Base-by-base conservation (phyloP, 129 eudicot genomes). In the Logfia minima region DNA sequence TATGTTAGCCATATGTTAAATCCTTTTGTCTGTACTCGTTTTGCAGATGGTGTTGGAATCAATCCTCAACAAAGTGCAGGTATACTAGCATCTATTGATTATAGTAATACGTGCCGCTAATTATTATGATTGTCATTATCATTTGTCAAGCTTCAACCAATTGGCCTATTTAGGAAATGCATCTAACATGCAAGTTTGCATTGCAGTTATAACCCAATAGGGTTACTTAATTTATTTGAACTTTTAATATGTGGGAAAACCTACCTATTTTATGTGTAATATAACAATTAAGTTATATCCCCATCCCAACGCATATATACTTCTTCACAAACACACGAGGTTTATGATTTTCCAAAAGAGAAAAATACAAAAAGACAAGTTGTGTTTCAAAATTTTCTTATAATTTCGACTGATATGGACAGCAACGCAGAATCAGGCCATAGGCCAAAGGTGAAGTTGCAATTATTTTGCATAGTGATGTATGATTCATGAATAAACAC, bases 21-120 rank as follows among this genome's bases (percentile, higher is more conserved):
- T 68, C 37, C 35, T 10, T 26, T 26, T 41, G 21, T 22, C 1
- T 68, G 26, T 82, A 45, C 26, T 45, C 63, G 56, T 66, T 76
- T 28, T 76, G 77, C 96, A 93, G 98, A 93, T 87, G 99, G 97
- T 78, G 97, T 94, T 65, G 99, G 99, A 81, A 94, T 94, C 79
- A 95, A 95, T 84, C 99, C 99, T 72, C 99, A 95, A 65, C 99
- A 95, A 85, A 91, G 97, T 91, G 99, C 99, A 85, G 99, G 98
- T 90, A 89, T 48, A 48, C 17, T 60, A 52, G 35, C 60, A 28
- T 34, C 14, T 59, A n/a, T 32, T 72, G 43, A 31, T 68, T 5
- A 52, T 28, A 21, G 39, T 29, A 26, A 17, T 6, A 71, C 18
- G 21, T 28, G 39, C 16, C 32, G 51, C 16, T 61, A 41, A 45